These are phyloP conservation scores for Ogataea ramenticola DNA, from an alignment of 805 yeast genomes.

Conservation along the genomic window DNA sequence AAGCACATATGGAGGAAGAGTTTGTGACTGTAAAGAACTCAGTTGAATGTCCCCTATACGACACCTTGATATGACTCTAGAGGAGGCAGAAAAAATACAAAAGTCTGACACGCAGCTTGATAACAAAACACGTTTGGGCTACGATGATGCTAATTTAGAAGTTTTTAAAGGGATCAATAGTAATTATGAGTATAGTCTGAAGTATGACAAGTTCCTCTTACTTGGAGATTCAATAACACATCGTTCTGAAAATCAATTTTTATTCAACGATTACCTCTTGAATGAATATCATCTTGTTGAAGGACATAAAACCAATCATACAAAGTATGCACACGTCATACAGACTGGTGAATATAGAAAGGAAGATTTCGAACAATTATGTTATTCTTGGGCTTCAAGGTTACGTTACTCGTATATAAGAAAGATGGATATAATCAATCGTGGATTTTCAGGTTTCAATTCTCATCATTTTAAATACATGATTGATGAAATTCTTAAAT, in stretches of 20 bases:
- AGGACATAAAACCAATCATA: neutral
- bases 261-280: conserved; percentile 10
- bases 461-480: conserved; percentile 49
- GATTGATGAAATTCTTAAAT: conserved; percentile 41
- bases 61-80: no score
- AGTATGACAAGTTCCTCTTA: conserved; percentile 15
- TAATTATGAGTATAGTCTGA: conserved; percentile 11
- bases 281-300: conserved; percentile 11
- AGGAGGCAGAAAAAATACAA: no score
- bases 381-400: conserved; percentile 17
- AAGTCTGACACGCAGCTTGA: no score
- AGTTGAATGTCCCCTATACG: no score
- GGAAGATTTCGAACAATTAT: conserved; percentile 1
- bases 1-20: no score
- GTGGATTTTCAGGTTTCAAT: conserved; percentile 76
- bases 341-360: neutral
- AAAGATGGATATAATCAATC: conserved; percentile 54
- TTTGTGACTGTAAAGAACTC: no score
- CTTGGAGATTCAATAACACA: conserved; percentile 27
- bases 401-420: conserved; percentile 38
- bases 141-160: neutral
- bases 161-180: neutral
- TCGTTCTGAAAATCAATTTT: conserved; percentile 16
- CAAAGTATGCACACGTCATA: no score
- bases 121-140: neutral